A percentile compares a stretch with the other conserved stretches of the same genome.
These are phyloP conservation scores for Amaranthus palmeri DNA, from an alignment of 148 eudicot genomes.

Conservation along the genomic window DNA sequence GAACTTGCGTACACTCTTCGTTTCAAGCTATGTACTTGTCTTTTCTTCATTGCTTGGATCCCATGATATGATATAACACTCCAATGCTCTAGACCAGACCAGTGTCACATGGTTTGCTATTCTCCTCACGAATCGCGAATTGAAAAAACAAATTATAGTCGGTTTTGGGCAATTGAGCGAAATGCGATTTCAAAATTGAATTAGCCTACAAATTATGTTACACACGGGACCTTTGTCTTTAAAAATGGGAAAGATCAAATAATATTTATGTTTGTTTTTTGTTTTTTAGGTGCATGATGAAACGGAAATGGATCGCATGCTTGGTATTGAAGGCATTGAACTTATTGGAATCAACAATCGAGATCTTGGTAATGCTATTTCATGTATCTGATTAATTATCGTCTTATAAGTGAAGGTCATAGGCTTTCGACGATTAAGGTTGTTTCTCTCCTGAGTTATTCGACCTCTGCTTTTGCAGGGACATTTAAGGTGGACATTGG, in stretches of 20 bases:
- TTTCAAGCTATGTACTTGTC: neutral
- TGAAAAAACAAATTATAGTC: neutral
- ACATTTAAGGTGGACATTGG: constrained; percentile 33
- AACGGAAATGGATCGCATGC: constrained; percentile 90
- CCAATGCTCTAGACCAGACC: too few species aligned
- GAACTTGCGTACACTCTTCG: neutral
- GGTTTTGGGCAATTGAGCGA: too few species aligned
- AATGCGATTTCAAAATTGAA: too few species aligned
- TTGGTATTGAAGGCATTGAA: constrained; percentile 74
- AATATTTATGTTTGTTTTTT: neutral
- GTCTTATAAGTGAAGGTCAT: neutral
- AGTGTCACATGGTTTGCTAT: too few species aligned
- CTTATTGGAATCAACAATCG: constrained; percentile 96
- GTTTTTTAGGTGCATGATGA: constrained; percentile 71
- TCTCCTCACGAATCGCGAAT: too few species aligned
- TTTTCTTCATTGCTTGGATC: neutral
- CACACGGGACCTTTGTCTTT: too few species aligned
- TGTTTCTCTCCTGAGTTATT: neutral
- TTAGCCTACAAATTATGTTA: too few species aligned
- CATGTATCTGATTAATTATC: neutral
- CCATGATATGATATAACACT: neutral
- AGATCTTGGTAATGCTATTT: constrained; percentile 55
- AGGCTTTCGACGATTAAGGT: neutral
- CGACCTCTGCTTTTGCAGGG: constrained; percentile 17
- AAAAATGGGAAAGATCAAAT: too few species aligned